These are phyloP conservation scores for Talaromyces albobiverticillius DNA, from an alignment of 2,329 filamentous ascomycete species.

Conservation along the genomic window DNA sequence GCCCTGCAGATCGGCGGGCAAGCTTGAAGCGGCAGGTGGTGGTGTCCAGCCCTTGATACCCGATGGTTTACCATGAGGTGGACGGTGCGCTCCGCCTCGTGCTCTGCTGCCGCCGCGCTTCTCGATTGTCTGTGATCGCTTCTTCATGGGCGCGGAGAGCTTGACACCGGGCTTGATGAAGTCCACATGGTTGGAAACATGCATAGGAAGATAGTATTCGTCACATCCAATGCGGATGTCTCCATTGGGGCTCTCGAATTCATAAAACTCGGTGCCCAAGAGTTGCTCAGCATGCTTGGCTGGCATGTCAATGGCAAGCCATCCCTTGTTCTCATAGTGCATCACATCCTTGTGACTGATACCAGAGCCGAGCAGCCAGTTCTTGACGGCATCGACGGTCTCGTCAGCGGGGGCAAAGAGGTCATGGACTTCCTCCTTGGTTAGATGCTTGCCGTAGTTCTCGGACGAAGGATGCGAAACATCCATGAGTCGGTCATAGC, in stretches of 20 bases:
- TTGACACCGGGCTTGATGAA: conserved; percentile 11
- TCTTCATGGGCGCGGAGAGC: conserved; percentile 9
- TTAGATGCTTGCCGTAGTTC: conserved; percentile 13
- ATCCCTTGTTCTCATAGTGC: conserved; percentile 13
- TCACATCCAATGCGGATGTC: conserved; percentile 12
- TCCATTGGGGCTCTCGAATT: conserved; percentile 6
- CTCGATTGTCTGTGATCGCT: background rate
- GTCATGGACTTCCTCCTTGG: conserved; percentile 9
- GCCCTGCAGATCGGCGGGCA: conserved; percentile 7
- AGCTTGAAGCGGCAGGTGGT: conserved; percentile 1
- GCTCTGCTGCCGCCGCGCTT: background rate
- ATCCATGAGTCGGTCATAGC: conserved; percentile 11
- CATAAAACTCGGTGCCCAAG: conserved; percentile 6
- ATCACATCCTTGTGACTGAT: background rate
- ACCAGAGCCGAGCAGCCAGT: conserved; percentile 7
- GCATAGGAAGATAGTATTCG: conserved; percentile 9
- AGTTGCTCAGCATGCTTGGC: conserved; percentile 8
- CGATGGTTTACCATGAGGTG: conserved; percentile 1
- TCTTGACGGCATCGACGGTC: conserved; percentile 9
- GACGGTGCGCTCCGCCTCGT: background rate
- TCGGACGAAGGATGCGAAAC: conserved; percentile 8
- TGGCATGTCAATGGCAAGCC: conserved; percentile 11
- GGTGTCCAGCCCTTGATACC: background rate
- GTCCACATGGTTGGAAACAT: conserved; percentile 10
- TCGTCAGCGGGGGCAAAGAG: conserved; percentile 10